Percentiles rank a stretch among this genome's conserved stretches.
Conservation (phyloP, 306 rosid genomes). For the Cucumis sativus region Cucumber_9930_V3 NC_026657.2:11811501-11812000, state of each 20-base stretch:
- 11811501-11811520: conserved; percentile 24
- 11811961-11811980: conserved; percentile 25
- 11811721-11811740: conserved; percentile 19
- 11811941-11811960: conserved; percentile 33
- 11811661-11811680: conserved; percentile 32
- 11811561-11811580: conserved; percentile 18
- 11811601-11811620: conserved; percentile 10
- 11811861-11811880: not conserved
- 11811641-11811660: conserved; percentile 34
- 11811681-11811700: conserved; percentile 47
- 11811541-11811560: conserved; percentile 11
- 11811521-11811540: conserved; percentile 9
- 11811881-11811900: not conserved
- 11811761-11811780: conserved; percentile 33
- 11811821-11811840: not conserved
- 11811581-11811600: conserved; percentile 3
- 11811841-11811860: not conserved
- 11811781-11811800: conserved; percentile 33
- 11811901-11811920: conserved; percentile 14
- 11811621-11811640: conserved; percentile 19
- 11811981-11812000: conserved; percentile 23
- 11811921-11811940: conserved; percentile 23
- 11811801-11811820: conserved; percentile 10
- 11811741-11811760: conserved; percentile 19
- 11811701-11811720: conserved; percentile 39